Conservation (phyloP, 306 rosid species). For the Begonia fuchsioides region DNA sequence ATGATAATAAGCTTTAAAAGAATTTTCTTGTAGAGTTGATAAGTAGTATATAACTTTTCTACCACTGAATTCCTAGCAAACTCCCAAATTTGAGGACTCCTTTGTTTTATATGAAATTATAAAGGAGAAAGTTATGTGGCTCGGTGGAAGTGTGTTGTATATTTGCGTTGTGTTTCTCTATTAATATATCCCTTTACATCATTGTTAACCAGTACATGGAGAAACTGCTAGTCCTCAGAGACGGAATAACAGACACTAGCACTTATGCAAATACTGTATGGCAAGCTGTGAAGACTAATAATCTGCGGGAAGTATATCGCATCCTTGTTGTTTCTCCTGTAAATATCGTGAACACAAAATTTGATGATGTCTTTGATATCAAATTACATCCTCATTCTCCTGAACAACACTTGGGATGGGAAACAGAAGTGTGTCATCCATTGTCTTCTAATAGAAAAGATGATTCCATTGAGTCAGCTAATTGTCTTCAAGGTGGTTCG, state of each 20-base stretch:
- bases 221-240: constrained; percentile 53
- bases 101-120: neutral
- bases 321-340: constrained; percentile 45
- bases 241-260: constrained; percentile 20
- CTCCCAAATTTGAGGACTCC: too few relatives aligned
- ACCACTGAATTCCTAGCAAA: neutral
- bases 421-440: constrained; percentile 37
- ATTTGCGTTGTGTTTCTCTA: neutral
- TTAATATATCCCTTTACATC: constrained; percentile 1
- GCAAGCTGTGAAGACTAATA: constrained; percentile 52
- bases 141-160: neutral
- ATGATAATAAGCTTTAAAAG: too few relatives aligned
- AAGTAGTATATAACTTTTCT: neutral
- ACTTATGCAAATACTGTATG: constrained; percentile 42
- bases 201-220: constrained; percentile 48
- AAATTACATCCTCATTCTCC: constrained; percentile 23
- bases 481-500: constrained; percentile 66
- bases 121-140: too few relatives aligned
- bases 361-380: constrained; percentile 28
- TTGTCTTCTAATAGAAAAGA: constrained; percentile 28
- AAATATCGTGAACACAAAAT: constrained; percentile 39
- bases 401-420: constrained; percentile 13
- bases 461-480: constrained; percentile 31
- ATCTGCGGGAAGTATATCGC: constrained; percentile 60
- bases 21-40: neutral